Evolutionary conservation across 2,329 filamentous ascomycete species (phyloP), one percentile per base, ranked within the genome.

Genomic region (Cadophora malorum): DNA sequence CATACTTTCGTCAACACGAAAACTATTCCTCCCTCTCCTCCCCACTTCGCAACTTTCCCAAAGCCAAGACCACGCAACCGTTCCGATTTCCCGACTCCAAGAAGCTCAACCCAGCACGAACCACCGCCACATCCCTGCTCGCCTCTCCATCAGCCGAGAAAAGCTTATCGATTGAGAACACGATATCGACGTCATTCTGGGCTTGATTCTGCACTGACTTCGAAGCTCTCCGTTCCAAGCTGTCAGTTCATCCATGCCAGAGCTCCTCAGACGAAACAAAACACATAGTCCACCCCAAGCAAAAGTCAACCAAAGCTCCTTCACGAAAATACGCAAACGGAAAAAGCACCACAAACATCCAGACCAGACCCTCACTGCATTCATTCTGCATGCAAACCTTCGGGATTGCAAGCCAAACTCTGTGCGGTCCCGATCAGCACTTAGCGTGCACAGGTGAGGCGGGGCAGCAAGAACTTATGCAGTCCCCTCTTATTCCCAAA

Each of bases 11-110:
- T 55, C 14, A 55, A 53, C 25, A 19, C 45, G 45, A 21, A 7
- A 21, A 49, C 21, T 8, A 49, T 5, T 14, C 12, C 8, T 45
- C 41, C 4, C 41, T 19, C 14, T 45, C 19, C 45, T 49, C 45
- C n/a, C n/a, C 45, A 49, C 45, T 49, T 49, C 6, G 45, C 45
- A 21, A 8, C 7, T 1, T 45, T 45, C 16, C 16, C 14, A 28
- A 28, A 5, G 28, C 28, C 41, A 19, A 45, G 41, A 45, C 41
- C 41, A 14, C 12, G 16, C 41, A 19, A 45, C 3, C 16, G 10
- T 33, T 55, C 52, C 52, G 52, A 55, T 8, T 55, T 55, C 25
- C 52, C 52, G 52, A 55, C 5, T 53, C 50, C 52, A 55, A 55
- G 52, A 55, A 35, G 14, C 16, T 31, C 52, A 31, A 1, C 52